Base-by-base conservation (phyloP, 169 alveolate species). In the Eimeria acervulina region DNA sequence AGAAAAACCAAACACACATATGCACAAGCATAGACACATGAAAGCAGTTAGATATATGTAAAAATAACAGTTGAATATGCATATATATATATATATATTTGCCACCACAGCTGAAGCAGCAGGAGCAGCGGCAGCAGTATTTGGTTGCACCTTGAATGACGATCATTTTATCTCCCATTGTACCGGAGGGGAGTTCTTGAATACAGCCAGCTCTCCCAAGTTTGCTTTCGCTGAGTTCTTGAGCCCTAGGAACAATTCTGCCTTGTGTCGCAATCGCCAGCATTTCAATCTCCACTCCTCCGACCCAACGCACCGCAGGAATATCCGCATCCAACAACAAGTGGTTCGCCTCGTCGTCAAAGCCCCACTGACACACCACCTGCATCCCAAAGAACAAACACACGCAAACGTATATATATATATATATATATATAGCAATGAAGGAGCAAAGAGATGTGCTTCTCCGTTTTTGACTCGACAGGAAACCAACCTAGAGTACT, bases 341-440 rank as follows among this genome's bases (percentile, higher is more conserved):
- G 80, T 98, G 97, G 96, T 97, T 97, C 55, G 98, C 98, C 97
- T 99, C 99, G 97, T 99, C 99, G 97, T 99, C 99, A 95, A 99
- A 99, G 47, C 99, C 99, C 99, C 99, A 99, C 97, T 99, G 99
- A 95, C 99, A 99, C 55, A 99, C 98, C 28, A 99, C 99, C 98
- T 96, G 68, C 44, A 19, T 84, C 31, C 51, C 40, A 72, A 3
- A 36, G 31, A 59, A 92, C 15, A 70, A 10, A 92, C 21, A 72
- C 19, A 92, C 1, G 26, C 21, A 31, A 0, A 21, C 10, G 23
- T 26, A 10, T 59, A 31, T 74, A 72, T 38, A 55, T n/a, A 72
- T 19, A 31, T 74, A 19, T 74, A 38, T 76, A 40, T 33, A 5
- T 36, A 72, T 33, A 5, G 0, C 28, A 10, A 21, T 17, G n/a